Percentiles rank a stretch among this genome's conserved stretches.
Conservation (phyloP, 805 yeast species). For the Lipomyces orientalis region DNA sequence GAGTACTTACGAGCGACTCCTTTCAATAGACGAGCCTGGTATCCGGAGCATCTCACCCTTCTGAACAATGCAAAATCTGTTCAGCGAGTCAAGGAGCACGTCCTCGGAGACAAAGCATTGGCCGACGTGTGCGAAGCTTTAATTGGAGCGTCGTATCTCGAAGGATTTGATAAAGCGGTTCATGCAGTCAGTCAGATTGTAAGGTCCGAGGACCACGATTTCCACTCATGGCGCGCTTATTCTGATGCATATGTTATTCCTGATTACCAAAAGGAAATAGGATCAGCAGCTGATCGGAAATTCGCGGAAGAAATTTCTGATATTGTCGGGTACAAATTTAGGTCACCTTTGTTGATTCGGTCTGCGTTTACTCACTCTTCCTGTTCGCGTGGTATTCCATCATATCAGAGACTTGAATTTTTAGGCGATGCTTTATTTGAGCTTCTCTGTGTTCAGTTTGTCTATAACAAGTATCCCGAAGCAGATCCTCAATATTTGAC, state of each 20-base stretch:
- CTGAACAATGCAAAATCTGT: neutral
- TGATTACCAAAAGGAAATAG: neutral
- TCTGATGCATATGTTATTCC: neutral
- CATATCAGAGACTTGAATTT: conserved; percentile 21
- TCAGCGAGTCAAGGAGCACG: conserved; percentile 1
- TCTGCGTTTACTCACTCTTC: conserved; percentile 20
- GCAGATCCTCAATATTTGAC: conserved; percentile 15
- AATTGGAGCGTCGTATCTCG: conserved; percentile 12
- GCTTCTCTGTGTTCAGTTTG: conserved; percentile 8
- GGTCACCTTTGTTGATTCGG: conserved; percentile 4
- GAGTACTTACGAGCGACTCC: conserved; percentile 13
- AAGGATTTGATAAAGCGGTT: conserved; percentile 14
- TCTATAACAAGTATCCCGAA: conserved; percentile 13
- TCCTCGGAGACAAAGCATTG: conserved; percentile 11
- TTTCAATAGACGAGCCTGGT: conserved; percentile 13
- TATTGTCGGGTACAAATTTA: conserved; percentile 13
- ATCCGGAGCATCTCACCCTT: conserved; percentile 9
- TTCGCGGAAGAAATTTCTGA: conserved; percentile 8
- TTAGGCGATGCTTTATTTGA: conserved; percentile 22
- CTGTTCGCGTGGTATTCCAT: neutral
- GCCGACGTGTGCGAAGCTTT: conserved; percentile 21
- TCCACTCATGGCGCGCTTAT: conserved; percentile 9
- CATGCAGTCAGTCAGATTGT: conserved; percentile 4
- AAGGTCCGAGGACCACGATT: conserved; percentile 2
- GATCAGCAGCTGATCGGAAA: conserved; percentile 3